Conservation (phyloP, 2,329 filamentous ascomycete genomes). For the Alternaria infectoria region DNA sequence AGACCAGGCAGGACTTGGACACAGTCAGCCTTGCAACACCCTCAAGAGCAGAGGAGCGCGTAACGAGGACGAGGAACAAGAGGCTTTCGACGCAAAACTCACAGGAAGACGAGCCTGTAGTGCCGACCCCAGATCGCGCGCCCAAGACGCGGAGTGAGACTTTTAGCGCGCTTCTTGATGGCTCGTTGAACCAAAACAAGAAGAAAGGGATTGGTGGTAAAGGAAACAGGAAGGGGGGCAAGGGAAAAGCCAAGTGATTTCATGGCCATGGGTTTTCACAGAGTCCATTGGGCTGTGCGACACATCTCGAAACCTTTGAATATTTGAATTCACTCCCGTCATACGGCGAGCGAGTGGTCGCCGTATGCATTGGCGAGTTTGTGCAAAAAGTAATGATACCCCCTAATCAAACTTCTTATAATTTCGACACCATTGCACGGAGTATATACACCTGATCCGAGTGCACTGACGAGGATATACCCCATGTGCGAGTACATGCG, state of each 20-base stretch:
- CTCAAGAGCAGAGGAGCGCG: not conserved
- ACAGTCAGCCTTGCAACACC: constrained; percentile 6
- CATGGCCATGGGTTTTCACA: not conserved
- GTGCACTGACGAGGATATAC: not conserved
- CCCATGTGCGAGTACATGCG: not conserved
- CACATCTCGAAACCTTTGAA: not conserved
- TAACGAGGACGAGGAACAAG: constrained; percentile 5
- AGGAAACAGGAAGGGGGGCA: not conserved
- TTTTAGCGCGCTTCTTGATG: constrained; percentile 30
- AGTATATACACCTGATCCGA: not conserved
- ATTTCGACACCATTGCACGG: not conserved
- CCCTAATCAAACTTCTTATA: not conserved
- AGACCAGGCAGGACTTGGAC: not conserved
- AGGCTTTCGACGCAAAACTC: constrained; percentile 8
- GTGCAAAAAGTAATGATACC: not conserved
- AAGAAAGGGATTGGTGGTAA: constrained; percentile 7
- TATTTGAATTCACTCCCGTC: not conserved
- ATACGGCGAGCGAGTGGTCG: not conserved
- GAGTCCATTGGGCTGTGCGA: not conserved
- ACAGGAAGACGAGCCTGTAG: not conserved
- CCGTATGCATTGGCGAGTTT: not conserved
- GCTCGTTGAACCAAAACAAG: constrained; percentile 17
- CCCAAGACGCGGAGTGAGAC: constrained; percentile 34
- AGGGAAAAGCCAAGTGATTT: not conserved
- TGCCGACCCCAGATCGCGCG: constrained; percentile 8